A percentile compares a stretch with the other conserved stretches of the same genome.
Evolutionary conservation across 805 yeast species (phyloP).

Genomic region (Cyberlindnera euphorbiiphila): DNA sequence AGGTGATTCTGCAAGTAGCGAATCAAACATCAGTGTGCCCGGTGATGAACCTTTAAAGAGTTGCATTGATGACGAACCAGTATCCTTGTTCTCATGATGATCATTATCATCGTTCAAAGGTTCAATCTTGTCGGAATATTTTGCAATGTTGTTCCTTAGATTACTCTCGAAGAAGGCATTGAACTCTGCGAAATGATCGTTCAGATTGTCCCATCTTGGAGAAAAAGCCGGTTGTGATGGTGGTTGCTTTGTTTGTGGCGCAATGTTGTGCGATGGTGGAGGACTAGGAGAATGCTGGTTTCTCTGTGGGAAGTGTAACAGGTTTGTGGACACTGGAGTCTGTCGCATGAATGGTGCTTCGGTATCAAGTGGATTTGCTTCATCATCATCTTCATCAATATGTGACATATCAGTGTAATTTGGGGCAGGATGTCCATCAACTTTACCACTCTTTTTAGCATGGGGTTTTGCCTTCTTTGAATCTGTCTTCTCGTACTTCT

Average conservation of each 20-base stretch:
- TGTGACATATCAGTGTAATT: too few species aligned
- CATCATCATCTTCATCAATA: conserved; percentile 12
- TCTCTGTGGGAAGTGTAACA: conserved; percentile 16
- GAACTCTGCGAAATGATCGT: conserved; percentile 16
- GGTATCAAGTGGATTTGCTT: conserved; percentile 12
- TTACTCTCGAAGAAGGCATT: conserved; percentile 27
- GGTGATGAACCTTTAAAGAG: conserved; percentile 1
- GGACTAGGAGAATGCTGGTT: conserved; percentile 11
- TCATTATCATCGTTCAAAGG: conserved; percentile 14
- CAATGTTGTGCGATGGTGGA: conserved; percentile 3
- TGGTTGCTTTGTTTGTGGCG: not conserved
- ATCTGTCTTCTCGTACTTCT: conserved; percentile 4
- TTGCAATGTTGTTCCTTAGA: conserved; percentile 18
- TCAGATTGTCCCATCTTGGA: conserved; percentile 17
- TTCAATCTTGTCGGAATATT: conserved; percentile 17
- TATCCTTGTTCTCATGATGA: not conserved
- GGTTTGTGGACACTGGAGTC: conserved; percentile 25
- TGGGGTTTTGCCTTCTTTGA: conserved; percentile 3
- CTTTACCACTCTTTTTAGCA: too few species aligned
- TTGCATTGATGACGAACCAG: conserved; percentile 2
- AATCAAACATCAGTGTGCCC: conserved; percentile 6
- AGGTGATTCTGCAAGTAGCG: conserved; percentile 10
- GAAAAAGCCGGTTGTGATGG: conserved; percentile 1
- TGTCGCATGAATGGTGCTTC: conserved; percentile 15
- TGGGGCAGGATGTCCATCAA: too few species aligned